A percentile compares a stretch with the other conserved stretches of the same genome.
Evolutionary conservation across 1,139 yeast species (phyloP).

Genomic region (Scheffersomyces segobiensis): DNA sequence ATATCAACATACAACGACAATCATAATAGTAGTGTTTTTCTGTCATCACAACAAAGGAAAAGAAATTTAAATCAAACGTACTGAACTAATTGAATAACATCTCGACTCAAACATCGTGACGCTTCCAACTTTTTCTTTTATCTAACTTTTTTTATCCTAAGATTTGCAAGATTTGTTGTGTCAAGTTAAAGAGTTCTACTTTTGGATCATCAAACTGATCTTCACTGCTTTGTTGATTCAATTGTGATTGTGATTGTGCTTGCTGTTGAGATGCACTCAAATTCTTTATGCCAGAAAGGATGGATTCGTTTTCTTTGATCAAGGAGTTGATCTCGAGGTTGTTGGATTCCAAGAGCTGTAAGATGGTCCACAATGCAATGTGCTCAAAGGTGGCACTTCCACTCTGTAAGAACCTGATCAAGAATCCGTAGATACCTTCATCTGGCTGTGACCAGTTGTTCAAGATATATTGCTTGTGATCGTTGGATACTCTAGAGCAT

Average conservation of each 20-base stretch:
- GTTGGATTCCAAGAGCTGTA: constrained; percentile 88
- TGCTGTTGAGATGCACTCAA: constrained; percentile 44
- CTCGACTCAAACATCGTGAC: not conserved
- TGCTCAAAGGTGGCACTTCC: constrained; percentile 97
- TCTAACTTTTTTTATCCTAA: constrained; percentile 29
- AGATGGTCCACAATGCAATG: constrained; percentile 95
- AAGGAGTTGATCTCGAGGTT: constrained; percentile 66
- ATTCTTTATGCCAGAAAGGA: constrained; percentile 56
- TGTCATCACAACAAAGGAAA: not conserved
- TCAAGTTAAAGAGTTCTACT: constrained; percentile 70
- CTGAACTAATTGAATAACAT: not conserved
- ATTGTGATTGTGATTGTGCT: constrained; percentile 27
- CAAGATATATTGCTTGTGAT: constrained; percentile 73
- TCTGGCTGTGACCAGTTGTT: constrained; percentile 78
- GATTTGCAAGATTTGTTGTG: constrained; percentile 72
- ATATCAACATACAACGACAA: not conserved
- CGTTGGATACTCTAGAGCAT: constrained; percentile 80
- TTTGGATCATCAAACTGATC: constrained; percentile 61
- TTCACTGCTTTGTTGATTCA: constrained; percentile 20
- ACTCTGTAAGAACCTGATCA: constrained; percentile 75
- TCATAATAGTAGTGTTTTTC: not conserved
- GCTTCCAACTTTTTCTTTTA: not conserved
- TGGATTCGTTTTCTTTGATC: constrained; percentile 61
- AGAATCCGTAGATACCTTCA: constrained; percentile 85
- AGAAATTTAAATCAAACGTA: not conserved